These are phyloP conservation scores for Byssoonygena ceratinophila DNA, from an alignment of 2,329 filamentous ascomycete species.

Conservation along the genomic window DNA sequence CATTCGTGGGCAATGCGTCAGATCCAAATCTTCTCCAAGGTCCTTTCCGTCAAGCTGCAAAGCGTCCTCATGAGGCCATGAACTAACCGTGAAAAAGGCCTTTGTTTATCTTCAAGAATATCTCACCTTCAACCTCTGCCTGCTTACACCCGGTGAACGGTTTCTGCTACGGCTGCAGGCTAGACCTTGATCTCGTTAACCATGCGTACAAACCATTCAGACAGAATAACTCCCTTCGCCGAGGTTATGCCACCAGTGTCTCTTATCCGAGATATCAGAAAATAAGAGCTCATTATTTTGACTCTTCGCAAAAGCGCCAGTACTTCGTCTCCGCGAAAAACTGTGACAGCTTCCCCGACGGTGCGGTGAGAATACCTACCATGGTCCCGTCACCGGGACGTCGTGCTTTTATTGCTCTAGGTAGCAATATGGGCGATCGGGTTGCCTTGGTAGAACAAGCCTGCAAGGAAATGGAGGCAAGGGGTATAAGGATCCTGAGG, in stretches of 20 bases:
- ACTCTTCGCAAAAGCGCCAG: not conserved
- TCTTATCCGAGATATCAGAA: not conserved
- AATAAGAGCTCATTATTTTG: not conserved
- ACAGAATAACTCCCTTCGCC: not conserved
- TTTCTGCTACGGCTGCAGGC: not conserved
- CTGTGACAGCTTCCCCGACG: conserved; percentile 19
- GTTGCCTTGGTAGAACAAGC: conserved; percentile 76
- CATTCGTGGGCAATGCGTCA: not conserved
- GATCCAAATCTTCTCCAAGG: not conserved
- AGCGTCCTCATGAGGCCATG: not conserved
- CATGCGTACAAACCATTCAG: not conserved
- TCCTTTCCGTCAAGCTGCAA: not conserved
- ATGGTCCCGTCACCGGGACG: conserved; percentile 1
- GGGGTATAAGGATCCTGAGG: conserved; percentile 60
- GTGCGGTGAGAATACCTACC: conserved; percentile 17
- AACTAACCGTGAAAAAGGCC: not conserved
- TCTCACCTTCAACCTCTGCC: not conserved
- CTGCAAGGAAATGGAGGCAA: conserved; percentile 62
- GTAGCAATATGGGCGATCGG: conserved; percentile 84
- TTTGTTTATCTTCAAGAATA: not conserved
- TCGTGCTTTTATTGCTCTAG: conserved; percentile 69
- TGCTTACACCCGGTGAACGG: not conserved
- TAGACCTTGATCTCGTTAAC: not conserved
- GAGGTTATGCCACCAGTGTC: not conserved
- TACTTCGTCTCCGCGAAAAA: conserved; percentile 12